Base-by-base conservation (phyloP, 2,329 filamentous ascomycete species). In the Monosporascus sp. region DNA sequence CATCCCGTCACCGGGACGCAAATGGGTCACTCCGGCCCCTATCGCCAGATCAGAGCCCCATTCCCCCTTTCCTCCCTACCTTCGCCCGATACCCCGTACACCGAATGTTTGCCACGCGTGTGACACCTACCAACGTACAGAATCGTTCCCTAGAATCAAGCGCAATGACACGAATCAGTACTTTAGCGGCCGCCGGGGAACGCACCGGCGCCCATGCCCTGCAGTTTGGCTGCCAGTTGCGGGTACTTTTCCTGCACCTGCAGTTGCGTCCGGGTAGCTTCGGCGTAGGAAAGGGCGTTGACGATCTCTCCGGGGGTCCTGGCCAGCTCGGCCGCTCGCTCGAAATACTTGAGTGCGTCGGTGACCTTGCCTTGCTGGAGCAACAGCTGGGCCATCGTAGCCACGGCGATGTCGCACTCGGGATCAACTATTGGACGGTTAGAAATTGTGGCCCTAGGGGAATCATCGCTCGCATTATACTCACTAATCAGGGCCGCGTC, bases 301-400 rank as follows among this genome's bases (percentile, higher is more conserved):
- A 97, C 85, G 58, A 97, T 92, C 76, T 99, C 94, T 55, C 89
- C 90, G 66, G 97, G 93, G 36, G 94, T 99, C 63, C 94, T 82
- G 47, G 91, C 92, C 50, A 99, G 84, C 74, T 97, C 92, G 27
- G 93, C 94, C 2, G 94, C 94, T 56, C 90, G 88, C 79, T 97
- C 92, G 69, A 99, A 99, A 78, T 97, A 97, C 73, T 88, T 90
- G 60, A 99, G 84, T 1, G 94, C 94, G 58, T 97, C 90, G 37
- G 88, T 89, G 54, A 99, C 93, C 77, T 97, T 97, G 72, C 94
- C 94, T 78, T 97, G 94, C 72, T 99, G 94, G 37, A 99, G 83
- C 50, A 99, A 85, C 42, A 99, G 84, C 74, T 99, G 94, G 11
- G 94, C 94, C 90, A 99, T 97, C 51, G 94, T 99, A 50, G 94